These are phyloP conservation scores for Cutaneotrichosporon sp. DNA, from an alignment of 1,284 basidiomycete genomes.

Conservation along the genomic window DNA sequence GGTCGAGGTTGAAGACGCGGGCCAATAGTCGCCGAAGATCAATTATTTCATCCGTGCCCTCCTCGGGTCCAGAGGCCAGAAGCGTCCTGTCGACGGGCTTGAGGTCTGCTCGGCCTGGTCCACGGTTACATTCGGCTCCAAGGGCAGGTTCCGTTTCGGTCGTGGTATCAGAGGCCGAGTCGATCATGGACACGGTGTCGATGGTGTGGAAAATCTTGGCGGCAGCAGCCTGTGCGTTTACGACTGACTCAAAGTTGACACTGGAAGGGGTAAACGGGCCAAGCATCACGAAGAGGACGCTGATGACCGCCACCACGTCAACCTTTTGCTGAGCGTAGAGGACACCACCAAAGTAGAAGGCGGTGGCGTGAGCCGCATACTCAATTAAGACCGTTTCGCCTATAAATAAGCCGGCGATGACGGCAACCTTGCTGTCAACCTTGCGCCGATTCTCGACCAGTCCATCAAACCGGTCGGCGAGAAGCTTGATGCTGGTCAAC, in stretches of 20 bases:
- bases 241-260: conserved; percentile 73
- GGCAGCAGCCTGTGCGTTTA: conserved; percentile 79
- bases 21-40: conserved; percentile 15
- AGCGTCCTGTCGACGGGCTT: conserved; percentile 12
- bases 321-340: conserved; percentile 56
- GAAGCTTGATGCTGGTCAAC: conserved; percentile 76
- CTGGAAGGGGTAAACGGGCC: conserved; percentile 80
- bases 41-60: conserved; percentile 5
- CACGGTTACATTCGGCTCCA: conserved; percentile 12
- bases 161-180: conserved; percentile 70
- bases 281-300: conserved; percentile 80
- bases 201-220: conserved; percentile 91
- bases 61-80: conserved; percentile 9
- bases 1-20: conserved; percentile 34
- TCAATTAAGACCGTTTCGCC: conserved; percentile 69
- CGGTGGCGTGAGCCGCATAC: conserved; percentile 58
- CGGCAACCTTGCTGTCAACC: conserved; percentile 66
- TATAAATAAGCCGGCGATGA: conserved; percentile 68
- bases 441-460: conserved; percentile 61
- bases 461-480: conserved; percentile 68
- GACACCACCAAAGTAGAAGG: conserved; percentile 54
- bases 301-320: conserved; percentile 69
- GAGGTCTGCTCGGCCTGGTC: conserved; percentile 11
- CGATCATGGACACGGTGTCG: conserved; percentile 76
- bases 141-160: conserved; percentile 48